Evolutionary conservation across 2,329 filamentous ascomycete genomes (phyloP).

Genomic region (Aschersonia sp.): DNA sequence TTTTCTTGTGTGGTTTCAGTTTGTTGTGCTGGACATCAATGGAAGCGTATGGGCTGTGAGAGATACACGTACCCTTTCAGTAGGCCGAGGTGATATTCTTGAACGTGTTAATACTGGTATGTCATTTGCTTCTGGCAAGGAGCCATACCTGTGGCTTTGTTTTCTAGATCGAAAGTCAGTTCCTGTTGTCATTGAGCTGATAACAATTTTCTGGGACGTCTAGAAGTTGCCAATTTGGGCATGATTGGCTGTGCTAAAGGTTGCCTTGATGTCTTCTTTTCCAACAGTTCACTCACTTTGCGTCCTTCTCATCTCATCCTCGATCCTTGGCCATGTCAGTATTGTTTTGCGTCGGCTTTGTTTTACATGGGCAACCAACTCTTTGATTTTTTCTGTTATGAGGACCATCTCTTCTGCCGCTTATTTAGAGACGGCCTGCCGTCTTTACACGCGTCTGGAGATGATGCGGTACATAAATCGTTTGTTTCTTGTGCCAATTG

Average conservation of each 20-base stretch:
- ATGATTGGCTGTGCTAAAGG: no score
- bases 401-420: constrained; percentile 66
- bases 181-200: background rate
- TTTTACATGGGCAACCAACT: constrained; percentile 40
- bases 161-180: constrained; percentile 47
- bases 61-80: constrained; percentile 63
- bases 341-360: constrained; percentile 1
- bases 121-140: no score
- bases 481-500: no score
- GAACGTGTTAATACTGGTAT: constrained; percentile 6
- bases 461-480: no score
- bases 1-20: constrained; percentile 46
- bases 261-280: no score
- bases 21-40: background rate
- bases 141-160: constrained; percentile 86
- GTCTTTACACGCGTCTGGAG: constrained; percentile 7
- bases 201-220: no score
- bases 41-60: no score
- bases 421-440: constrained; percentile 17
- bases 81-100: constrained; percentile 96
- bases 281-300: constrained; percentile 55
- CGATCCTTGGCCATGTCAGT: constrained; percentile 55
- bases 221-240: background rate
- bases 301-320: constrained; percentile 98
- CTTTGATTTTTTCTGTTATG: constrained; percentile 99